Conservation (phyloP, 768 basidiomycete genomes). For the Leccinum fibrillosum region DNA sequence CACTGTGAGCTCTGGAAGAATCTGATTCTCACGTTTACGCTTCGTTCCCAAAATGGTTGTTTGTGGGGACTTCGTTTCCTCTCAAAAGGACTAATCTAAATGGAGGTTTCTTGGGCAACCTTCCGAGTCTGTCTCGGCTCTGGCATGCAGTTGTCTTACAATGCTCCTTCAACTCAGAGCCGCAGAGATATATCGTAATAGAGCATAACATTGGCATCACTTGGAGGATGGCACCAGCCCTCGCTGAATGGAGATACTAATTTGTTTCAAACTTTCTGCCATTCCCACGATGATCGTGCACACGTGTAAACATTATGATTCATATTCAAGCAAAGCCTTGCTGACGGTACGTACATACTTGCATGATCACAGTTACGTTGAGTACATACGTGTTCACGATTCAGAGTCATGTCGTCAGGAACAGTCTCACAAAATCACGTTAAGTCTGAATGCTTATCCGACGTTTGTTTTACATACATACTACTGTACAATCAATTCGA, state of each 20-base stretch:
- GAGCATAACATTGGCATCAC: background rate
- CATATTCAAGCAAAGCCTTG: background rate
- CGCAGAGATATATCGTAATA: background rate
- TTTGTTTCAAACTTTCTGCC: background rate
- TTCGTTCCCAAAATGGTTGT: background rate
- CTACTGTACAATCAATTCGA: background rate
- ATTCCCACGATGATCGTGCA: background rate
- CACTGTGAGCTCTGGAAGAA: too few relatives aligned
- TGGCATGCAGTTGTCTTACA: too few relatives aligned
- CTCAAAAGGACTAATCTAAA: background rate
- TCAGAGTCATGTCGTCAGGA: background rate
- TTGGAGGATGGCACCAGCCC: background rate
- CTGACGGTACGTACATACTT: background rate
- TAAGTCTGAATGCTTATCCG: background rate
- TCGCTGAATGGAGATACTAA: background rate
- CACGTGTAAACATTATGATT: background rate
- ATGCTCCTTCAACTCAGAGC: background rate
- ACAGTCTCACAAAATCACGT: background rate
- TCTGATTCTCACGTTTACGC: background rate
- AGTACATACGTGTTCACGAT: too few relatives aligned
- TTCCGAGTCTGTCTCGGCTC: too few relatives aligned
- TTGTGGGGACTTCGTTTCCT: too few relatives aligned
- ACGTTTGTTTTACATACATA: background rate
- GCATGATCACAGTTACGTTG: too few relatives aligned
- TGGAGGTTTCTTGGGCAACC: background rate